Percentiles rank a stretch among this genome's conserved stretches.
Evolutionary conservation across 768 basidiomycete genomes (phyloP).

Genomic region (Collybia mongolica): DNA sequence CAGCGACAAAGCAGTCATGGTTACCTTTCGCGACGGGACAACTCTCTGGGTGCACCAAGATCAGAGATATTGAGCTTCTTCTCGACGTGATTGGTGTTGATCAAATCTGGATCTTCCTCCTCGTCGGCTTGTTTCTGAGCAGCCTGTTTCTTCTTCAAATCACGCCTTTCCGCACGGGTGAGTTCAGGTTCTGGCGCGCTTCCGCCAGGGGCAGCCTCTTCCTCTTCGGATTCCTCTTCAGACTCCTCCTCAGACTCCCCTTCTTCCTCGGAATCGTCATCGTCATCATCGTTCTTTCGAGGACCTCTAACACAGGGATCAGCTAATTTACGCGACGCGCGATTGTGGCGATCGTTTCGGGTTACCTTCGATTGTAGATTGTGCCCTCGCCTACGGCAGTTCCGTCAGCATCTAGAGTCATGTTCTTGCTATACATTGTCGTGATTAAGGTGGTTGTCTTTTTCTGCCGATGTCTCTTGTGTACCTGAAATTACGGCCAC

Average conservation of each 20-base stretch:
- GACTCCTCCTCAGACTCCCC: conserved; percentile 47
- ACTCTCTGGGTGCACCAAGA: conserved; percentile 59
- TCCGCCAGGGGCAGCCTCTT: conserved; percentile 24
- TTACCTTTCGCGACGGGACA: conserved; percentile 68
- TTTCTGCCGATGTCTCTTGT: conserved; percentile 4
- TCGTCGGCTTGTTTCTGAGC: conserved; percentile 47
- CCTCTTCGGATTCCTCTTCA: conserved; percentile 40
- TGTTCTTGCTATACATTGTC: conserved; percentile 45
- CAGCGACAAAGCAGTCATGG: background rate
- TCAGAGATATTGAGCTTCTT: conserved; percentile 80
- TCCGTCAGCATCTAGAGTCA: conserved; percentile 57
- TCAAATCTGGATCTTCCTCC: conserved; percentile 66
- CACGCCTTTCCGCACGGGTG: conserved; percentile 69
- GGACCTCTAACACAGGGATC: conserved; percentile 11
- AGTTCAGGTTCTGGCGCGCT: conserved; percentile 51
- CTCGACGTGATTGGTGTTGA: conserved; percentile 75
- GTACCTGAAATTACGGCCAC: conserved; percentile 83
- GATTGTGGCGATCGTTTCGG: conserved; percentile 10
- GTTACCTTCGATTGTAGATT: conserved; percentile 44
- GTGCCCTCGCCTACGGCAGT: conserved; percentile 41
- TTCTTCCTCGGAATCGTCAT: conserved; percentile 44
- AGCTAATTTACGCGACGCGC: conserved; percentile 7
- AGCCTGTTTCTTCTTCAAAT: conserved; percentile 80
- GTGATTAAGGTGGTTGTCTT: conserved; percentile 8
- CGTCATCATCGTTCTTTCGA: conserved; percentile 33